These are phyloP conservation scores for Colletotrichum sojae DNA, from an alignment of 2,329 filamentous ascomycete genomes.

Conservation along the genomic window DNA sequence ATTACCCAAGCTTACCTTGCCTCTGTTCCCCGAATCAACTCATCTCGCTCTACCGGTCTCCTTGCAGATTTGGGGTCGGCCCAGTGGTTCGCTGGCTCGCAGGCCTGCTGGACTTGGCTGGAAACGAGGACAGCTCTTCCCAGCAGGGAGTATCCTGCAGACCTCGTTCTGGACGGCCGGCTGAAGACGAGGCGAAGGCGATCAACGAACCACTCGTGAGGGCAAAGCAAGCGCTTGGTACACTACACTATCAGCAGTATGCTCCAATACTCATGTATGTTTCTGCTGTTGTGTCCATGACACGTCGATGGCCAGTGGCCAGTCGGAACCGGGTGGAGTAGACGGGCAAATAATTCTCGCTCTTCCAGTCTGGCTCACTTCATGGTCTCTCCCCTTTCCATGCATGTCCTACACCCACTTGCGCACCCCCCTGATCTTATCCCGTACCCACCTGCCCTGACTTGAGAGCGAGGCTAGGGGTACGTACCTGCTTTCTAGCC, in stretches of 20 bases:
- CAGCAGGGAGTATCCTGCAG: not conserved
- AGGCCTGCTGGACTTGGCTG: constrained; percentile 2
- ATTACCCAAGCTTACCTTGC: constrained; percentile 24
- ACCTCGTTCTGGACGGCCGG: constrained; percentile 1
- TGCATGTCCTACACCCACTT: constrained; percentile 32
- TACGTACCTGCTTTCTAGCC: constrained; percentile 21
- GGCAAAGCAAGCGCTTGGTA: constrained; percentile 14
- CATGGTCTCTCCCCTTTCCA: constrained; percentile 29
- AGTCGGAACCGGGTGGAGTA: not conserved
- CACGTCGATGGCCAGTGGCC: constrained; percentile 17
- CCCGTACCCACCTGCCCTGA: constrained; percentile 3
- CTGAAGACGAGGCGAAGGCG: constrained; percentile 11
- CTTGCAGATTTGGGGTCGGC: constrained; percentile 30
- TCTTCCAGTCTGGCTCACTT: constrained; percentile 11
- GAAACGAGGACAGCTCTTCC: constrained; percentile 4
- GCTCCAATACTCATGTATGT: not conserved
- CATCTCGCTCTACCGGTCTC: constrained; percentile 39
- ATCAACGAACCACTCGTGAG: constrained; percentile 6
- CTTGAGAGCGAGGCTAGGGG: not conserved
- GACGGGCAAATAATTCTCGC: constrained; percentile 23
- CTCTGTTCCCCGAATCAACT: constrained; percentile 28
- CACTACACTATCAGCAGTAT: not conserved
- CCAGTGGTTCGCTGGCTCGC: not conserved
- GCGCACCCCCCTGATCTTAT: constrained; percentile 27
- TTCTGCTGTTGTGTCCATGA: not conserved